phyloP scores from a whole-genome alignment of 1,139 yeast genomes.

The Yamadazyma conglobata region DNA sequence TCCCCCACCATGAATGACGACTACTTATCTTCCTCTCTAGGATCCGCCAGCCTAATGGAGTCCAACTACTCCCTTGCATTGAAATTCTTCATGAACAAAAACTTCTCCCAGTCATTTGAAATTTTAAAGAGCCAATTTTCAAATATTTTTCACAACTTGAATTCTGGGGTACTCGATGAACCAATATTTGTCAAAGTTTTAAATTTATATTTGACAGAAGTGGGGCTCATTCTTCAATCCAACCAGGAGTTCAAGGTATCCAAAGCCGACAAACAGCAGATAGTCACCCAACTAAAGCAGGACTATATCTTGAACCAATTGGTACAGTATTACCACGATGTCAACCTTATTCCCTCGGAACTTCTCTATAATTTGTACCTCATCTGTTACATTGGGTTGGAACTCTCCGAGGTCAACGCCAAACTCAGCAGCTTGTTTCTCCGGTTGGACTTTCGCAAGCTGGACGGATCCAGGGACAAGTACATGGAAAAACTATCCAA shows the following conservation, averaged over 20 bases:
- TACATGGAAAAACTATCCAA: slow-evolving; percentile 26
- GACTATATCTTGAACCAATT: slow-evolving; percentile 24
- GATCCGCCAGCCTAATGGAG: slow-evolving; percentile 13
- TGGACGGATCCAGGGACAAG: slow-evolving; percentile 13
- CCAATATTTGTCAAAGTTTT: slow-evolving; percentile 32
- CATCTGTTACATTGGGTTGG: slow-evolving; percentile 20
- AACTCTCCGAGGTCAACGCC: slow-evolving; percentile 10
- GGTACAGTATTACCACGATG: slow-evolving; percentile 18
- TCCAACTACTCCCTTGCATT: slow-evolving; percentile 31
- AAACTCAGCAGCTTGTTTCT: slow-evolving; percentile 12
- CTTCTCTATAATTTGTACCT: slow-evolving; percentile 33
- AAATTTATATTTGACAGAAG: slow-evolving; percentile 34
- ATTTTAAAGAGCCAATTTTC: slow-evolving; percentile 25
- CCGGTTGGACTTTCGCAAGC: slow-evolving; percentile 7
- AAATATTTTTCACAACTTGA: slow-evolving; percentile 20
- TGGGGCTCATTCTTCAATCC: slow-evolving; percentile 28
- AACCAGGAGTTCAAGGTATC: slow-evolving; percentile 15
- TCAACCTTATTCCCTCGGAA: slow-evolving; percentile 30
- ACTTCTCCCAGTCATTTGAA: slow-evolving; percentile 32
- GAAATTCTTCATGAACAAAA: slow-evolving; percentile 40
- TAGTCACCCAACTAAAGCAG: slow-evolving; percentile 18
- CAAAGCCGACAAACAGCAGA: slow-evolving; percentile 14
- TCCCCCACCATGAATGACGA: slow-evolving; percentile 9
- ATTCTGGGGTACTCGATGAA: slow-evolving; percentile 26
- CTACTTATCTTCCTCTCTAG: slow-evolving; percentile 10